Evolutionary conservation across 2,329 filamentous ascomycete species (phyloP).

Genomic region (Aspergillus piperis): DNA sequence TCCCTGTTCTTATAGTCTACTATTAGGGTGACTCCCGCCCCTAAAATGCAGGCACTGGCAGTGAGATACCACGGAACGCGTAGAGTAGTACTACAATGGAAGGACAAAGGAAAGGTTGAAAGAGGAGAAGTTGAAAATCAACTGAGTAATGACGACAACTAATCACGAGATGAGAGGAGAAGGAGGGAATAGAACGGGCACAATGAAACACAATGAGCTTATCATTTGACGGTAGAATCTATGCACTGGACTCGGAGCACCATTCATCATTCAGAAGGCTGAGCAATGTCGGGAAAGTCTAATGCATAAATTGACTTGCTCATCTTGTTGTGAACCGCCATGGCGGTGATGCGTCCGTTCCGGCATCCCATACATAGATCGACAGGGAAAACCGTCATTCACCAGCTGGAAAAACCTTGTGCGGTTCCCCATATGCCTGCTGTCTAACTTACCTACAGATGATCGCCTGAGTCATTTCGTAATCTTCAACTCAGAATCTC

Average conservation of each 20-base stretch:
- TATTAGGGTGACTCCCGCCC: background rate
- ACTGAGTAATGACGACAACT: background rate
- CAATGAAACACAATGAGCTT: background rate
- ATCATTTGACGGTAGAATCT: background rate
- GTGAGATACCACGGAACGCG: background rate
- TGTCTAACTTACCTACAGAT: background rate
- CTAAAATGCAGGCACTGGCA: background rate
- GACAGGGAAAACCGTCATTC: background rate
- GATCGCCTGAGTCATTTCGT: background rate
- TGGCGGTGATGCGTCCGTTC: background rate
- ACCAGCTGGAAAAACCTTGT: background rate
- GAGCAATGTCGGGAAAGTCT: background rate
- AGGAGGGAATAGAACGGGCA: background rate
- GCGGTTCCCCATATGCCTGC: background rate
- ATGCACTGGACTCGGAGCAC: background rate
- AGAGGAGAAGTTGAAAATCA: background rate
- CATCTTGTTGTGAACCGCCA: background rate
- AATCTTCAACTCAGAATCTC: background rate
- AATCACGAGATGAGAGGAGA: background rate
- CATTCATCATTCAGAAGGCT: background rate
- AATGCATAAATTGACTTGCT: background rate
- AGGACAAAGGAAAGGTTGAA: background rate
- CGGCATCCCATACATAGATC: background rate
- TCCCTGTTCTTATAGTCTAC: background rate
- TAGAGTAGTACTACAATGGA: background rate